Evolutionary conservation across 2,329 filamentous ascomycete genomes (phyloP).

Genomic region (Pseudogymnoascus sp.): DNA sequence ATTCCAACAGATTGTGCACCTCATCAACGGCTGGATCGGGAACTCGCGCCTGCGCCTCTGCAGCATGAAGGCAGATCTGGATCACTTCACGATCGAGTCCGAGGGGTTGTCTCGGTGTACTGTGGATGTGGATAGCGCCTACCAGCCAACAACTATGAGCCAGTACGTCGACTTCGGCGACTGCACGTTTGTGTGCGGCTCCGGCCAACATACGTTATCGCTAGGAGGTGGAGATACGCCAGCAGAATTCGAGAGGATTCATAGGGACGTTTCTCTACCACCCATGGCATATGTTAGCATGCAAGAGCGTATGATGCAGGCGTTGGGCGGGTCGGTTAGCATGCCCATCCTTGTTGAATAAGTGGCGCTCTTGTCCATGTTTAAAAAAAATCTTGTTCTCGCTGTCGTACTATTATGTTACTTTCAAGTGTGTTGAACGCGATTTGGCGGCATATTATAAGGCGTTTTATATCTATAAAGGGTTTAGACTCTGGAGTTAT

Average conservation of each 20-base stretch:
- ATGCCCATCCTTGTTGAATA: slow-evolving; percentile 7
- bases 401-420: neutral
- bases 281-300: slow-evolving; percentile 5
- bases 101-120: neutral
- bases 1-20: slow-evolving; percentile 49
- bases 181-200: slow-evolving; percentile 2
- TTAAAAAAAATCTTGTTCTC: neutral
- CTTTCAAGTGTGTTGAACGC: neutral
- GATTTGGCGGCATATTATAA: slow-evolving; percentile 6
- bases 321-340: slow-evolving; percentile 2
- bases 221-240: neutral
- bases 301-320: slow-evolving; percentile 7
- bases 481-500: neutral
- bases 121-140: neutral
- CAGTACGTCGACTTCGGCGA: neutral
- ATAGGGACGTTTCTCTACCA: neutral
- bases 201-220: slow-evolving; percentile 3
- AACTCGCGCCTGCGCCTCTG: slow-evolving; percentile 46
- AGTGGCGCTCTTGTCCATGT: neutral
- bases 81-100: slow-evolving; percentile 38
- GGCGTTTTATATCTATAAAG: slow-evolving; percentile 7
- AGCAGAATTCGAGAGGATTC: neutral
- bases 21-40: slow-evolving; percentile 57
- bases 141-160: neutral
- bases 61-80: slow-evolving; percentile 56